Conservation (phyloP, 2,329 filamentous ascomycete species). For the Metarhizium robertsii region DNA sequence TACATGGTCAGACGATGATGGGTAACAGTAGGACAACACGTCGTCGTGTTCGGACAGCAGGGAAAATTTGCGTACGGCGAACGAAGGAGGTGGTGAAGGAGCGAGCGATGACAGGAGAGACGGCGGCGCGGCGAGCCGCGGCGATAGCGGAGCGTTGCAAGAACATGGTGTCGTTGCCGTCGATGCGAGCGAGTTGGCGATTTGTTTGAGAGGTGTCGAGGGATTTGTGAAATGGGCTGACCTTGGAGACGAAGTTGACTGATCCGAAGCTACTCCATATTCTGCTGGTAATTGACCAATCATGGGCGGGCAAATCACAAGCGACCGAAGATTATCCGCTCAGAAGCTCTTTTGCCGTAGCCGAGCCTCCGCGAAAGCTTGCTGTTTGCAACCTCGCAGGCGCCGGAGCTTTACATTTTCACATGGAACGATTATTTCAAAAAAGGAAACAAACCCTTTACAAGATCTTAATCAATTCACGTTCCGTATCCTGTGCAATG, state of each 20-base stretch:
- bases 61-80: conserved; percentile 40
- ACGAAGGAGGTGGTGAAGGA: conserved; percentile 50
- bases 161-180: conserved; percentile 41
- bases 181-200: conserved; percentile 5
- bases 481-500: no score
- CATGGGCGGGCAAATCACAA: conserved; percentile 9
- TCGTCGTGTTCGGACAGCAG: conserved; percentile 15
- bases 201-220: conserved; percentile 7
- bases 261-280: conserved; percentile 12
- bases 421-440: background rate
- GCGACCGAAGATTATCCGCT: conserved; percentile 21
- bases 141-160: conserved; percentile 53
- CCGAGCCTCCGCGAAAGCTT: background rate
- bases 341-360: conserved; percentile 7
- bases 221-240: conserved; percentile 41
- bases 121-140: conserved; percentile 49
- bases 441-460: background rate
- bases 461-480: background rate
- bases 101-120: conserved; percentile 44
- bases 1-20: conserved; percentile 3
- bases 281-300: conserved; percentile 28
- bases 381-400: background rate
- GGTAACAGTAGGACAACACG: conserved; percentile 4
- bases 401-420: background rate
- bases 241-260: conserved; percentile 27